Percentiles rank a stretch among this genome's conserved stretches.
Conservation (phyloP, 345 rosid species). For the Murraya koenigii region DNA sequence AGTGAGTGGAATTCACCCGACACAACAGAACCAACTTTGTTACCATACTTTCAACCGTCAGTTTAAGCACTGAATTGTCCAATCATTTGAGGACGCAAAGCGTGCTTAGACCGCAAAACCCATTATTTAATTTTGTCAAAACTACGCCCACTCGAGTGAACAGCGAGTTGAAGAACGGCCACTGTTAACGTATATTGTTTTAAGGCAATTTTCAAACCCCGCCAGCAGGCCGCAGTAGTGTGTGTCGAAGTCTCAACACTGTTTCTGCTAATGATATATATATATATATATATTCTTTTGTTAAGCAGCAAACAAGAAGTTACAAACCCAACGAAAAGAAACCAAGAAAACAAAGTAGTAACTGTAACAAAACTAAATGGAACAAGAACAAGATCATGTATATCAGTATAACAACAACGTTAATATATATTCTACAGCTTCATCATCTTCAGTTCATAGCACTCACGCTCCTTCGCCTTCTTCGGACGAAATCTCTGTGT, state of each 20-base stretch:
- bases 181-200: neutral
- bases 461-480: slow-evolving; percentile 25
- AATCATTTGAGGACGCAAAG: slow-evolving; percentile 33
- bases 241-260: neutral
- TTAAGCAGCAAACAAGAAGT: neutral
- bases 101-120: neutral
- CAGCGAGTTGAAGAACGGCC: neutral
- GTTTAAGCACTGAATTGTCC: slow-evolving; percentile 26
- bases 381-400: slow-evolving; percentile 2
- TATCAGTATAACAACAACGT: slow-evolving; percentile 7
- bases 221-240: neutral
- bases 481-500: slow-evolving; percentile 60
- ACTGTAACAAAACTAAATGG: neutral
- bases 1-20: slow-evolving; percentile 22
- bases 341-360: neutral
- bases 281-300: too few relatives aligned
- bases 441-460: slow-evolving; percentile 13
- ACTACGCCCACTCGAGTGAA: neutral
- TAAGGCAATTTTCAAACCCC: neutral
- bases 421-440: slow-evolving; percentile 25
- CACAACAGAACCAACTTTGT: neutral
- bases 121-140: neutral
- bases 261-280: neutral
- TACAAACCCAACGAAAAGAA: neutral
- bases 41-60: slow-evolving; percentile 26